Percentiles rank a stretch among this genome's conserved stretches.
Conservation (phyloP, 2,329 filamentous ascomycete species). For the Colletotrichum spaethianum region DNA sequence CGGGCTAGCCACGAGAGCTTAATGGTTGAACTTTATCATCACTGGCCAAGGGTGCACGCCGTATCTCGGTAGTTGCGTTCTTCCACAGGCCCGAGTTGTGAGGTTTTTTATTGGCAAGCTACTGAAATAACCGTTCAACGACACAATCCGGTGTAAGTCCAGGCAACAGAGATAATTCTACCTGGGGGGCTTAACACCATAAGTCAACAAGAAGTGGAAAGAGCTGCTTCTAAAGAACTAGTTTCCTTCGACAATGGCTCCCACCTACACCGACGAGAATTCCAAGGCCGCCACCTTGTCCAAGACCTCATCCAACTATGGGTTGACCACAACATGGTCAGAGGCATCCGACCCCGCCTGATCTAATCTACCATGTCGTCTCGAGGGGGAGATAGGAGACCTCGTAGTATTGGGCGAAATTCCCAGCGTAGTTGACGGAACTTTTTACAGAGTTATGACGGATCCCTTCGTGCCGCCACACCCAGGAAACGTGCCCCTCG, state of each 20-base stretch:
- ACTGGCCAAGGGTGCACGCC: neutral
- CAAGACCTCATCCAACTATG: neutral
- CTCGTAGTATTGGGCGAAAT: constrained; percentile 43
- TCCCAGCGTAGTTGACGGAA: constrained; percentile 44
- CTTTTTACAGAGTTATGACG: constrained; percentile 54
- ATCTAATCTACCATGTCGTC: constrained; percentile 26
- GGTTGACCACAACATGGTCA: constrained; percentile 3
- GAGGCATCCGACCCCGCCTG: constrained; percentile 14
- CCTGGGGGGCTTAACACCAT: neutral
- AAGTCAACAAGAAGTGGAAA: neutral
- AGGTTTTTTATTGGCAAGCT: neutral
- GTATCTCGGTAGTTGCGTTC: constrained; percentile 3
- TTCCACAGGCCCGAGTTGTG: neutral
- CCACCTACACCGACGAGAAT: neutral
- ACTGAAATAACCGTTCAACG: neutral
- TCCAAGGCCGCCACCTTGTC: neutral
- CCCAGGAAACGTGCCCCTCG: constrained; percentile 52
- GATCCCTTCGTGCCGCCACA: constrained; percentile 56
- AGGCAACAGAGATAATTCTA: neutral
- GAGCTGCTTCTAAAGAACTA: neutral
- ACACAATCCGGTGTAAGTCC: neutral
- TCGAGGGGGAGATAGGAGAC: constrained; percentile 36
- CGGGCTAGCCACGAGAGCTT: neutral
- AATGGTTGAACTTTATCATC: neutral
- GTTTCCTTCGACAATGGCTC: constrained; percentile 2